phyloP scores from a whole-genome alignment of 306 rosid genomes.

The Quercus rubra region DNA sequence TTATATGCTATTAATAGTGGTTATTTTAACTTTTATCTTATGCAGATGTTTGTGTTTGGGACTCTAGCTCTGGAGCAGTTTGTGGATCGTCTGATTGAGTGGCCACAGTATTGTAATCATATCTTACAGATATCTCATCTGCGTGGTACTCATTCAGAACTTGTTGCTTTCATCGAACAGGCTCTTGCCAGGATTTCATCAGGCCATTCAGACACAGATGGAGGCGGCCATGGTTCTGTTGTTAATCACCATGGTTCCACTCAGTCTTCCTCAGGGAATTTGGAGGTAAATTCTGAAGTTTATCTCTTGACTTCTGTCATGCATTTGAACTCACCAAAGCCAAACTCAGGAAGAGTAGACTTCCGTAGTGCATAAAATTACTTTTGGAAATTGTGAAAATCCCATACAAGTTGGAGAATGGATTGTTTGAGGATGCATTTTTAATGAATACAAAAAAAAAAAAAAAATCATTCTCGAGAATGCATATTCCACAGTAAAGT shows the following conservation, averaged over 20 bases:
- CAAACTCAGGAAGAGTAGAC: not conserved
- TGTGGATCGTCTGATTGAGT: slow-evolving; percentile 92
- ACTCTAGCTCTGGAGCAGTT: slow-evolving; percentile 94
- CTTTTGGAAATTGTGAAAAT: not conserved
- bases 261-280: slow-evolving; percentile 52
- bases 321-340: not conserved
- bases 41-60: slow-evolving; percentile 97
- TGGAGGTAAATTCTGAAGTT: slow-evolving; percentile 53
- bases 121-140: slow-evolving; percentile 94
- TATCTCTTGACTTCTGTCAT: not conserved
- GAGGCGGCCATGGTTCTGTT: slow-evolving; percentile 51
- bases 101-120: slow-evolving; percentile 99
- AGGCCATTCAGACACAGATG: slow-evolving; percentile 74
- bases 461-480: not conserved
- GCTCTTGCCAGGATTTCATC: slow-evolving; percentile 85
- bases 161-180: slow-evolving; percentile 81
- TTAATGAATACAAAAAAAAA: not conserved
- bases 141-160: slow-evolving; percentile 73
- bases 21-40: not conserved
- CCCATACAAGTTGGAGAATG: not conserved
- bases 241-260: slow-evolving; percentile 50
- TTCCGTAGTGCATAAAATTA: not conserved
- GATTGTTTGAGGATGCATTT: not conserved
- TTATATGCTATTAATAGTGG: slow-evolving; percentile 23
- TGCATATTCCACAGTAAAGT: not conserved